Evolutionary conservation across 148 eudicot species (phyloP).

Genomic region (Beta vulgaris): DNA sequence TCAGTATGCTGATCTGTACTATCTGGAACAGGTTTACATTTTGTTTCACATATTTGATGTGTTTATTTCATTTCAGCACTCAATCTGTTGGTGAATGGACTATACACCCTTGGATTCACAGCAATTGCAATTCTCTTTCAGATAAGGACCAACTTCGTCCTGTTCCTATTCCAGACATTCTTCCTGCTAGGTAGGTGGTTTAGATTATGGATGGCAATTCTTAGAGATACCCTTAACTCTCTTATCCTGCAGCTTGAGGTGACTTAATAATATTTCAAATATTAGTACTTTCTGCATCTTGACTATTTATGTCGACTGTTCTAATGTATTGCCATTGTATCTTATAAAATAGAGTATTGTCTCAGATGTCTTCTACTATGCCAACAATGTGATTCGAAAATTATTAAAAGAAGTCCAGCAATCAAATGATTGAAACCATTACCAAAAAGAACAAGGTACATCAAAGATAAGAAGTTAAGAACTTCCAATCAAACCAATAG

Average conservation of each 20-base stretch:
- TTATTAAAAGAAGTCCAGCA: neutral
- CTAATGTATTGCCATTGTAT: no score
- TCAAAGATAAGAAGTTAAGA: no score
- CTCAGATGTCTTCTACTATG: neutral
- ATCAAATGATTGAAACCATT: no score
- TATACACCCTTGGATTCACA: slow-evolving; percentile 95
- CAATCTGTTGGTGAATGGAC: slow-evolving; percentile 76
- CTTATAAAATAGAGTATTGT: neutral
- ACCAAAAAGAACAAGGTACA: no score
- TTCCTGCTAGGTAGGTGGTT: slow-evolving; percentile 81
- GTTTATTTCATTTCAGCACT: slow-evolving; percentile 40
- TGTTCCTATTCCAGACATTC: slow-evolving; percentile 82
- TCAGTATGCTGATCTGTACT: neutral
- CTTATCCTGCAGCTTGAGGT: neutral
- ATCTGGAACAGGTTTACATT: neutral
- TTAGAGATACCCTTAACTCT: neutral
- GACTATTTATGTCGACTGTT: neutral
- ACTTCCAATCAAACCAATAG: no score
- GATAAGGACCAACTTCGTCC: slow-evolving; percentile 95
- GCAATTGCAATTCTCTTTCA: slow-evolving; percentile 86
- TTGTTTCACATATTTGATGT: neutral
- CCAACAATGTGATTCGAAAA: neutral
- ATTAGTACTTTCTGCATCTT: neutral
- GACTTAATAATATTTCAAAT: neutral
- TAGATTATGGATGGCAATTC: neutral